phyloP scores from a whole-genome alignment of 768 basidiomycete genomes.

The Tricholomella constricta region DNA sequence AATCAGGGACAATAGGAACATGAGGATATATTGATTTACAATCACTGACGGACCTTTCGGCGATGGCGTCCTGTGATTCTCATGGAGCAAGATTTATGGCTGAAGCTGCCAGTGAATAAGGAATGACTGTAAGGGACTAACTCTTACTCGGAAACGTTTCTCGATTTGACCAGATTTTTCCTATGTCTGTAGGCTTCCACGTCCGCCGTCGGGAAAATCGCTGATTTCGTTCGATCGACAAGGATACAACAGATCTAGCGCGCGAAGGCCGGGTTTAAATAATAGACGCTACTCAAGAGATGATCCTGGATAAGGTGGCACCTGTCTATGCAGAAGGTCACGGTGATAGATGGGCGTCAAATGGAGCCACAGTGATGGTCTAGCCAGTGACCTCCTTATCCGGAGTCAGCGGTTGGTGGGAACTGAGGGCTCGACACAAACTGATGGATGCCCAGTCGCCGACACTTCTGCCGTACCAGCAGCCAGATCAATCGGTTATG shows the following conservation, averaged over 20 bases:
- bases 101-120: neutral
- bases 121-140: neutral
- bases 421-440: neutral
- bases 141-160: neutral
- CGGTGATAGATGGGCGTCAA: neutral
- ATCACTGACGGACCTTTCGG: neutral
- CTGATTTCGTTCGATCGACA: neutral
- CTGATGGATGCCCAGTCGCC: neutral
- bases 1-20: neutral
- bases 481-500: slow-evolving; percentile 12
- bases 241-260: neutral
- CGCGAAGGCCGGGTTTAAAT: neutral
- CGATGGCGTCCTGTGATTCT: neutral
- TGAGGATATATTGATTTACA: neutral
- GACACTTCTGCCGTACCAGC: slow-evolving; percentile 1
- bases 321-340: slow-evolving; percentile 3
- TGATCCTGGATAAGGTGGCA: neutral
- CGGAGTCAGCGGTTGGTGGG: neutral
- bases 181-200: neutral
- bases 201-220: neutral
- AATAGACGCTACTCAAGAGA: neutral
- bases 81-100: neutral
- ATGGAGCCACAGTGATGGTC: neutral
- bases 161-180: neutral
- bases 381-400: slow-evolving; percentile 1